Percentiles rank a stretch among this genome's conserved stretches.
Conservation (phyloP, 2,329 filamentous ascomycete species). For the Mycosphaerella arachidis region DNA sequence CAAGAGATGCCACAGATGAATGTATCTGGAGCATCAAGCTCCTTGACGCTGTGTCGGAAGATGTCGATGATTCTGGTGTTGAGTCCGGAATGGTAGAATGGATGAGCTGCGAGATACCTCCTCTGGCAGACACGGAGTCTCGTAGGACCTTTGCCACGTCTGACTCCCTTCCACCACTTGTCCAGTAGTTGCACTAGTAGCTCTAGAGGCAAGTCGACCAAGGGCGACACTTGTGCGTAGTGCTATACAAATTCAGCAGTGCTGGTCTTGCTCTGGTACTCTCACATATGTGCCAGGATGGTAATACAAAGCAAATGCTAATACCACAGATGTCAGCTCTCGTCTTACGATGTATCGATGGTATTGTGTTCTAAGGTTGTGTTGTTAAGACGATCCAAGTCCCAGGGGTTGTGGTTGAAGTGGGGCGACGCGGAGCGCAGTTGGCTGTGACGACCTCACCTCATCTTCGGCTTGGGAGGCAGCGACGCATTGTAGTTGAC, state of each 20-base stretch:
- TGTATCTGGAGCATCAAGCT: constrained; percentile 11
- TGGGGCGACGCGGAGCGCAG: too few relatives aligned
- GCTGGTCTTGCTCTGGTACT: not conserved
- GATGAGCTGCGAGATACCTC: constrained; percentile 16
- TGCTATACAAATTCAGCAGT: not conserved
- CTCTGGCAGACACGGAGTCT: constrained; percentile 12
- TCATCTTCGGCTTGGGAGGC: too few relatives aligned
- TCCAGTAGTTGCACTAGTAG: constrained; percentile 17
- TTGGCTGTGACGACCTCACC: too few relatives aligned
- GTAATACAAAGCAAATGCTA: not conserved
- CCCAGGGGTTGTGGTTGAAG: too few relatives aligned
- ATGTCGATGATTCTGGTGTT: constrained; percentile 11
- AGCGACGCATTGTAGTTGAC: not conserved
- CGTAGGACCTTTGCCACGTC: constrained; percentile 10
- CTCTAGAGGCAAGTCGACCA: constrained; percentile 17
- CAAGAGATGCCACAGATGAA: constrained; percentile 10
- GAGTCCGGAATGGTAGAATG: constrained; percentile 16
- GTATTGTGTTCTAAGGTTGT: not conserved
- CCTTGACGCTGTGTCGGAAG: constrained; percentile 11
- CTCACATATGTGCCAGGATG: not conserved
- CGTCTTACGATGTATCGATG: not conserved
- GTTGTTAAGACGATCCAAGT: too few relatives aligned
- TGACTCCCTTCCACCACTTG: constrained; percentile 19
- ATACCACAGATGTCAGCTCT: not conserved
- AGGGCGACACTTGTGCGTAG: constrained; percentile 10